Evolutionary conservation across 164 flowering plant species (phyloP).

Genomic region (Dillenia suffruticosa): DNA sequence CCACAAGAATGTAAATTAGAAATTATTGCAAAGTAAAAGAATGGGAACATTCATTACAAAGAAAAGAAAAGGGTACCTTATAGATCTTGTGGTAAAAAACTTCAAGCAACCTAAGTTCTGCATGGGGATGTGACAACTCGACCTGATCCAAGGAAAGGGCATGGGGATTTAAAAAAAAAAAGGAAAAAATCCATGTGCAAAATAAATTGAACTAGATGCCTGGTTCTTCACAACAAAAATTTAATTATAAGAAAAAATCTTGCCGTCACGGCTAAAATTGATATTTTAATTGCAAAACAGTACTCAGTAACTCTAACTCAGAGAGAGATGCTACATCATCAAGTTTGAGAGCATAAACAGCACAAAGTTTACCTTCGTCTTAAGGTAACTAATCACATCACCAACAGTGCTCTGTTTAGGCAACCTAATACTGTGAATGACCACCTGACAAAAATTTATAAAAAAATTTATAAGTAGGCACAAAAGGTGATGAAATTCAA

Average conservation of each 20-base stretch:
- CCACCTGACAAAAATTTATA: constrained; percentile 47
- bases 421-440: constrained; percentile 73
- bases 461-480: neutral
- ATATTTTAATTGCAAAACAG: too few species aligned
- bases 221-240: too few species aligned
- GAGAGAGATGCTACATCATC: neutral
- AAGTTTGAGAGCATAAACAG: neutral
- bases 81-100: constrained; percentile 98
- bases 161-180: too few species aligned
- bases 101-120: constrained; percentile 91
- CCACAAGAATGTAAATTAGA: too few species aligned
- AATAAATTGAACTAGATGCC: too few species aligned
- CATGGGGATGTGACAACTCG: constrained; percentile 85
- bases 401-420: constrained; percentile 93
- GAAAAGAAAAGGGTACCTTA: constrained; percentile 45
- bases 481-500: neutral
- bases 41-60: too few species aligned
- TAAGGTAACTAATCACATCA: constrained; percentile 82
- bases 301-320: too few species aligned
- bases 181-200: too few species aligned
- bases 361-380: constrained; percentile 49
- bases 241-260: too few species aligned
- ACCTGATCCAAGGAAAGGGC: constrained; percentile 48
- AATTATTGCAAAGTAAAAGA: too few species aligned
- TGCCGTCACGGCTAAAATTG: too few species aligned